Evolutionary conservation across 768 basidiomycete genomes (phyloP), one percentile per base, ranked within the genome.

Genomic region (Hypholoma fasciculare): DNA sequence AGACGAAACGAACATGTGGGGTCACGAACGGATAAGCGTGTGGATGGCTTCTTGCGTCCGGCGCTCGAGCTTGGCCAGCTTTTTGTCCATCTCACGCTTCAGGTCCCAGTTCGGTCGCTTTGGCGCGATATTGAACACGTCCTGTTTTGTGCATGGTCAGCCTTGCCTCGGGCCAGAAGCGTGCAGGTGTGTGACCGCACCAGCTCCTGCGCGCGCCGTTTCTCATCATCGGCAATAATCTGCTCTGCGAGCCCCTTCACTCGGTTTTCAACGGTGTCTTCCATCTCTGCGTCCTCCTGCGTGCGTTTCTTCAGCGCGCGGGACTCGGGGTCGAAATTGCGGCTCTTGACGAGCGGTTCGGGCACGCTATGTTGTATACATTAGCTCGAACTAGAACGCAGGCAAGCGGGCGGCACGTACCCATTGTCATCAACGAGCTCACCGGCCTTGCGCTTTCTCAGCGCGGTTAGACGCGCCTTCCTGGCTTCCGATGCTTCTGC

Each of bases 61-160:
- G 64, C 92, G 77, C 67, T 97, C 95, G n/a, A 98, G 78, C 69
- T 87, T 95, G 7, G 88, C 82, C 48, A 94, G 72, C 70, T 92
- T 94, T 77, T 90, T 93, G 57, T 96, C 92, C 75, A 96, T 86
- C 66, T 98, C 94, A 57, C 94, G 85, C 72, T 95, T 96, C 66
- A 97, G 78, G 71, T 96, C 94, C 95, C 94, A 96, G 73, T 96
- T 98, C 9, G 93, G 88, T 48, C 95, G 84, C 81, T 96, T 98
- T 3, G 97, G 97, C 20, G 95, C 96, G 64, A 99, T 98, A 69
- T 97, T 98, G 71, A 97, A 92, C 46, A 97, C 79, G 69, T 96
- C 93, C 95, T 96, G 52, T 54, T 36, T 34, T 49, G 44, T 57
- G 47, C 23, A 49, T 36, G 48, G 37, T 20, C 61, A 52, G 49